These are phyloP conservation scores for Kwoniella pini DNA, from an alignment of 768 basidiomycete species.

Conservation along the genomic window DNA sequence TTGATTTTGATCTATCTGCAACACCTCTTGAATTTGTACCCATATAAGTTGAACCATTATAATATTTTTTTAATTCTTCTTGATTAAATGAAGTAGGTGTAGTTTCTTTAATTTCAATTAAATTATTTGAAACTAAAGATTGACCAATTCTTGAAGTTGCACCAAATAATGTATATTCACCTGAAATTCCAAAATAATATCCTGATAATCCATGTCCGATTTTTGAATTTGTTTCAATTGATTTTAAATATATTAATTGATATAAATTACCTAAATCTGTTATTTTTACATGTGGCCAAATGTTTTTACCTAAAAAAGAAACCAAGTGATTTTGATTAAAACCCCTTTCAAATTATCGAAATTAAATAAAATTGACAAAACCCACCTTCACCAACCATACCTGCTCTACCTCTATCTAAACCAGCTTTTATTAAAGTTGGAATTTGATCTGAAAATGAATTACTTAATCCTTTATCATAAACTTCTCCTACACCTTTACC, in stretches of 20 bases:
- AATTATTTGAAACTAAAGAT: conserved; percentile 36
- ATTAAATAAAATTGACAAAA: too few species aligned
- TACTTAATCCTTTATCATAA: conserved; percentile 44
- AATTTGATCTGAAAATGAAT: conserved; percentile 48
- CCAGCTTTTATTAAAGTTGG: conserved; percentile 43
- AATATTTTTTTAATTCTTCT: conserved; percentile 52
- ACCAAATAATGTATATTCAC: conserved; percentile 46
- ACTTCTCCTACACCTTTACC: conserved; percentile 41
- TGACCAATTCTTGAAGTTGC: conserved; percentile 43
- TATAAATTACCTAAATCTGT: not conserved
- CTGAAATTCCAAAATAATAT: conserved; percentile 50
- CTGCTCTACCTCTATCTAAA: conserved; percentile 45
- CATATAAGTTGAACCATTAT: conserved; percentile 32
- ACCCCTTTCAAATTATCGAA: not conserved
- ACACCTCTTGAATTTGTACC: conserved; percentile 46
- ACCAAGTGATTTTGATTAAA: not conserved
- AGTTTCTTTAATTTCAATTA: conserved; percentile 3
- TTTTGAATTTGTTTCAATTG: conserved; percentile 22
- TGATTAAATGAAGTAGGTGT: conserved; percentile 41
- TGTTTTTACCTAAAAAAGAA: conserved; percentile 24
- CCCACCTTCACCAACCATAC: conserved; percentile 51
- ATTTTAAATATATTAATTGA: conserved; percentile 34
- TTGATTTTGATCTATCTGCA: conserved; percentile 44
- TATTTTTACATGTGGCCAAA: conserved; percentile 51
- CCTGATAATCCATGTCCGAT: conserved; percentile 52